Percentiles rank a stretch among this genome's conserved stretches.
Evolutionary conservation across 306 rosid genomes (phyloP).

Genomic region (Morella rubra): DNA sequence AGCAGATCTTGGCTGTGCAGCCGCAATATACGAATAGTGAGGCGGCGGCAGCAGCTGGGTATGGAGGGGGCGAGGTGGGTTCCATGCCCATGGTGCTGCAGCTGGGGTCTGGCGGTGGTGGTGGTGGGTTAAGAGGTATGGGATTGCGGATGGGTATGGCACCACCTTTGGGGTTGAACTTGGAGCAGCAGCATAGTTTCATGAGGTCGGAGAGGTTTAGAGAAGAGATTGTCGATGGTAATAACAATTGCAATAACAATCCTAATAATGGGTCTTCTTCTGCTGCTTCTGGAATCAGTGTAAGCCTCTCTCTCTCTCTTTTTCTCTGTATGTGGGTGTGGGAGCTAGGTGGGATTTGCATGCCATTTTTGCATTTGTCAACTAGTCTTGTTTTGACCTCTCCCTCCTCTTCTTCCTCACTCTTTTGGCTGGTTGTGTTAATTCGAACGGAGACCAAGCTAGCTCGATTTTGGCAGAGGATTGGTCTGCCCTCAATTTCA

Average conservation of each 20-base stretch:
- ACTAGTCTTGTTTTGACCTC: neutral
- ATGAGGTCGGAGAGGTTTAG: slow-evolving; percentile 50
- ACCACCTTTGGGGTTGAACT: slow-evolving; percentile 70
- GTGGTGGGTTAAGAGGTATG: slow-evolving; percentile 35
- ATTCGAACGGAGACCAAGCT: neutral
- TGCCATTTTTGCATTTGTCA: neutral
- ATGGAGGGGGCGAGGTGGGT: slow-evolving; percentile 44
- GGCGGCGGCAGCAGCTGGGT: slow-evolving; percentile 24
- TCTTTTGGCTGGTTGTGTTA: neutral
- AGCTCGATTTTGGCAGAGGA: neutral
- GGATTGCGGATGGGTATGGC: slow-evolving; percentile 55
- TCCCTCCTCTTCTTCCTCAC: neutral
- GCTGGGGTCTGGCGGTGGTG: slow-evolving; percentile 47
- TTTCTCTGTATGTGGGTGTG: neutral
- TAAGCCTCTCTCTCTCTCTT: slow-evolving; percentile 30
- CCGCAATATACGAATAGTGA: slow-evolving; percentile 33
- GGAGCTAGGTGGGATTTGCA: slow-evolving; percentile 1
- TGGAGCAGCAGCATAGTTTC: slow-evolving; percentile 52
- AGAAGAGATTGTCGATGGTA: slow-evolving; percentile 40
- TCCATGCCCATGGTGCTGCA: slow-evolving; percentile 58
- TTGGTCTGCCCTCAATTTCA: neutral
- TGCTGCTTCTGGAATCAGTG: slow-evolving; percentile 49
- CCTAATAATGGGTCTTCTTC: slow-evolving; percentile 34
- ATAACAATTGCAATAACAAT: slow-evolving; percentile 21
- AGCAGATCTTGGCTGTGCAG: slow-evolving; percentile 79